Conservation (phyloP, 1,284 basidiomycete species). For the Fomes fomentarius region DNA sequence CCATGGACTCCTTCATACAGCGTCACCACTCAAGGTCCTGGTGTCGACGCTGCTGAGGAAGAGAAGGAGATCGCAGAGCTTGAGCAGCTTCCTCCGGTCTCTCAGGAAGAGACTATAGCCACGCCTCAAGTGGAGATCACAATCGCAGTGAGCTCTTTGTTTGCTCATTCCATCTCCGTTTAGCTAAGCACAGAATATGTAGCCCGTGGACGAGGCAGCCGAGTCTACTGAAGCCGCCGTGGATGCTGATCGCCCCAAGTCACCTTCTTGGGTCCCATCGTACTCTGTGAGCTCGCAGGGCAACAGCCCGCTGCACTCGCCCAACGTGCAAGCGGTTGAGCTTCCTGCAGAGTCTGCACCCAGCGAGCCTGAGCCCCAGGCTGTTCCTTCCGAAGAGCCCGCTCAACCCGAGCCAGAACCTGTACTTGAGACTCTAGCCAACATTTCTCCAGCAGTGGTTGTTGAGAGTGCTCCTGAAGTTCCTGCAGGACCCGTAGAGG, state of each 20-base stretch:
- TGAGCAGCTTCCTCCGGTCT: constrained; percentile 26
- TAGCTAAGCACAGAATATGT: background rate
- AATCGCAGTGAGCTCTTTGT: constrained; percentile 9
- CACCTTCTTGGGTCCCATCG: constrained; percentile 39
- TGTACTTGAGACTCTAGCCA: background rate
- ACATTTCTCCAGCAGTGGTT: background rate
- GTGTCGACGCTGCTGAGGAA: constrained; percentile 25
- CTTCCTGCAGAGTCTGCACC: constrained; percentile 1
- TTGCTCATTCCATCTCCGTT: no score
- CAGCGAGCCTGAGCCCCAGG: background rate
- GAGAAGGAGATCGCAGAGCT: constrained; percentile 31
- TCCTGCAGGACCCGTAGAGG: background rate
- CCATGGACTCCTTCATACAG: constrained; percentile 49
- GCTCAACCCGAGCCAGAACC: background rate
- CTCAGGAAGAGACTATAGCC: constrained; percentile 1
- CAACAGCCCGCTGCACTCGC: constrained; percentile 25
- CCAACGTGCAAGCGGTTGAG: constrained; percentile 13
- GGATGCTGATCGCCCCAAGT: constrained; percentile 16
- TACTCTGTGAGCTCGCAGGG: constrained; percentile 41
- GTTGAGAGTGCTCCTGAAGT: background rate
- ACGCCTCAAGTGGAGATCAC: constrained; percentile 20
- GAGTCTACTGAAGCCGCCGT: constrained; percentile 4
- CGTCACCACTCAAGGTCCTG: constrained; percentile 41
- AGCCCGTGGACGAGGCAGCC: constrained; percentile 6
- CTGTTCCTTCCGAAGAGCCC: background rate